Evolutionary conservation across 176 grass and related monocot species (phyloP).

Genomic region (Hordeum marinum): DNA sequence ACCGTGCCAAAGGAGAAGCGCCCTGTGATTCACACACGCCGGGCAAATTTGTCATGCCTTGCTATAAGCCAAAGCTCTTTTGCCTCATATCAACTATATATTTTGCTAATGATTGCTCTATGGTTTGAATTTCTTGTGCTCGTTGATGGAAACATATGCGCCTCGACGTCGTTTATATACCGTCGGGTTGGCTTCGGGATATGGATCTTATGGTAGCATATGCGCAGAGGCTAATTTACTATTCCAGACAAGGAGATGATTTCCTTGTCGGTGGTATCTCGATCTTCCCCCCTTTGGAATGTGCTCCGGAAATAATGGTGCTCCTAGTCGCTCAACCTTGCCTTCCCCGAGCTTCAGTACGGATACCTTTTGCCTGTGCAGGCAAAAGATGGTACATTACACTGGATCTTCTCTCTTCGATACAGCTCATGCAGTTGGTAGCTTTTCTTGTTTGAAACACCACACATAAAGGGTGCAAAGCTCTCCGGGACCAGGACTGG

Average conservation of each 20-base stretch:
- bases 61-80: no score
- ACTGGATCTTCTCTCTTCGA: conserved; percentile 32
- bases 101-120: no score
- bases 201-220: no score
- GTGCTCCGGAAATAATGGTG: not conserved
- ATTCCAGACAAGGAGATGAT: conserved; percentile 9
- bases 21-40: conserved; percentile 60
- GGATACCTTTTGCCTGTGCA: not conserved
- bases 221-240: not conserved
- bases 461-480: not conserved
- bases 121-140: no score
- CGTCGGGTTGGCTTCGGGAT: no score
- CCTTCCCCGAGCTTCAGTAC: not conserved
- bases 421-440: not conserved
- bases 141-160: no score
- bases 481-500: not conserved
- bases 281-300: conserved; percentile 13
- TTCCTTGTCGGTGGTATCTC: conserved; percentile 8
- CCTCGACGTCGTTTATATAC: no score
- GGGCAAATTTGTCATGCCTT: no score
- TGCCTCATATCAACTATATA: no score
- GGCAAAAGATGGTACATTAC: conserved; percentile 28
- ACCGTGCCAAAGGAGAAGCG: conserved; percentile 44
- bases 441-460: not conserved
- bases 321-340: not conserved